Evolutionary conservation across 2,329 filamentous ascomycete species (phyloP).

Genomic region (Hymenoscyphus fructigenus): DNA sequence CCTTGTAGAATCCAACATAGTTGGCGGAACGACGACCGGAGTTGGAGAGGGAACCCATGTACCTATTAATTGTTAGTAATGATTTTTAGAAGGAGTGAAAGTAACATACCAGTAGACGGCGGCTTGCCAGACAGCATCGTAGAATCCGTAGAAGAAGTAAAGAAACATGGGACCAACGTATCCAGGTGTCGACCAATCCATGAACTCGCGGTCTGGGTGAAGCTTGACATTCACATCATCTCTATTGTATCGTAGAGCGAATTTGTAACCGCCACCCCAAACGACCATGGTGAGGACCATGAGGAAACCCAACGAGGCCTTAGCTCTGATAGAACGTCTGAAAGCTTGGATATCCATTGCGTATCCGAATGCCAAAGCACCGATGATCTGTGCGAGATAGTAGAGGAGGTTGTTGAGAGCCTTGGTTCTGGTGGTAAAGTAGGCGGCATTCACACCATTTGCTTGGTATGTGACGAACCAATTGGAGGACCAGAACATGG

Average conservation of each 20-base stretch:
- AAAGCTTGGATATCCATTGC: slow-evolving; percentile 61
- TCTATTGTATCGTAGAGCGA: slow-evolving; percentile 63
- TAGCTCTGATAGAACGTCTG: slow-evolving; percentile 67
- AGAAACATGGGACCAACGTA: slow-evolving; percentile 82
- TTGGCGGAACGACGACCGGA: slow-evolving; percentile 90
- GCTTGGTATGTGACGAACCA: slow-evolving; percentile 81
- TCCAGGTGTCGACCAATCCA: slow-evolving; percentile 66
- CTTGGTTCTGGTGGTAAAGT: slow-evolving; percentile 72
- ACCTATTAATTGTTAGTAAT: slow-evolving; percentile 50
- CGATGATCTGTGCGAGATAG: slow-evolving; percentile 76
- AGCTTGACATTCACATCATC: slow-evolving; percentile 27
- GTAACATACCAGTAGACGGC: slow-evolving; percentile 74
- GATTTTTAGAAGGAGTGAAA: slow-evolving; percentile 8
- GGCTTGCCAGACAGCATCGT: slow-evolving; percentile 88
- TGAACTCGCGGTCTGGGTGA: slow-evolving; percentile 22
- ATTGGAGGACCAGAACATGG: slow-evolving; percentile 79
- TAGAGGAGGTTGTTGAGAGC: slow-evolving; percentile 80
- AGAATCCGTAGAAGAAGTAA: slow-evolving; percentile 89
- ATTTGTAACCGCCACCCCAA: slow-evolving; percentile 82
- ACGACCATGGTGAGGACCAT: slow-evolving; percentile 71
- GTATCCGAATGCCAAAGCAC: slow-evolving; percentile 71
- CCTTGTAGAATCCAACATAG: slow-evolving; percentile 87
- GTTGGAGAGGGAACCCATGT: slow-evolving; percentile 92
- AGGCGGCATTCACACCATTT: slow-evolving; percentile 68
- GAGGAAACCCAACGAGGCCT: slow-evolving; percentile 58